Evolutionary conservation across 495 filamentous ascomycete species (phyloP).

Genomic region (Lentithecium fluviatile): DNA sequence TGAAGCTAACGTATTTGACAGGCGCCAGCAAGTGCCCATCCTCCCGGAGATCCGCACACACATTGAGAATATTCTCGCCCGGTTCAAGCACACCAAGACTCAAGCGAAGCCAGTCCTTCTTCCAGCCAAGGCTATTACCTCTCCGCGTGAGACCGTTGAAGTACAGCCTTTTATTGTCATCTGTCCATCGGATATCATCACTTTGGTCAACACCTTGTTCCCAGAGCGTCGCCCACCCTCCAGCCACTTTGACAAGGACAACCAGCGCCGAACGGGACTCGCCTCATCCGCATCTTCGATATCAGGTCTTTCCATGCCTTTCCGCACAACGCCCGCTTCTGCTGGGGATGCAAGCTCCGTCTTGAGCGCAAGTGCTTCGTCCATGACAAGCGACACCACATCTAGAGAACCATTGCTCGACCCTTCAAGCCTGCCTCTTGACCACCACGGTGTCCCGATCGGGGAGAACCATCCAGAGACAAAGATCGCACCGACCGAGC

Average conservation of each 20-base stretch:
- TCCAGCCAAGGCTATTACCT: conserved; percentile 66
- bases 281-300: conserved; percentile 66
- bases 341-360: conserved; percentile 50
- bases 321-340: conserved; percentile 33
- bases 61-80: conserved; percentile 71
- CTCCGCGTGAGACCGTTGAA: conserved; percentile 65
- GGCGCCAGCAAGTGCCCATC: conserved; percentile 60
- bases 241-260: conserved; percentile 44
- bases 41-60: conserved; percentile 67
- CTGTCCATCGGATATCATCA: conserved; percentile 69
- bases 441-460: conserved; percentile 8
- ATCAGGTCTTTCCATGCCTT: conserved; percentile 57
- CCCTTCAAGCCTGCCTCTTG: conserved; percentile 38
- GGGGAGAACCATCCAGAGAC: conserved; percentile 25
- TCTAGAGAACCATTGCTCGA: conserved; percentile 65
- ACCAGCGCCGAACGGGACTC: conserved; percentile 50
- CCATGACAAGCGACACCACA: conserved; percentile 65
- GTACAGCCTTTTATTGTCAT: conserved; percentile 72
- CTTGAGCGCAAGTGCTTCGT: conserved; percentile 65
- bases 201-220: conserved; percentile 68
- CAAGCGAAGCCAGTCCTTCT: conserved; percentile 60
- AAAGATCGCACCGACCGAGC: conserved; percentile 40
- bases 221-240: conserved; percentile 61
- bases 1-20: conserved; percentile 38
- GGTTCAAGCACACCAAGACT: conserved; percentile 58